Conservation (phyloP, 352 stramenopile species). For the Phytophthora palmivora region DNA sequence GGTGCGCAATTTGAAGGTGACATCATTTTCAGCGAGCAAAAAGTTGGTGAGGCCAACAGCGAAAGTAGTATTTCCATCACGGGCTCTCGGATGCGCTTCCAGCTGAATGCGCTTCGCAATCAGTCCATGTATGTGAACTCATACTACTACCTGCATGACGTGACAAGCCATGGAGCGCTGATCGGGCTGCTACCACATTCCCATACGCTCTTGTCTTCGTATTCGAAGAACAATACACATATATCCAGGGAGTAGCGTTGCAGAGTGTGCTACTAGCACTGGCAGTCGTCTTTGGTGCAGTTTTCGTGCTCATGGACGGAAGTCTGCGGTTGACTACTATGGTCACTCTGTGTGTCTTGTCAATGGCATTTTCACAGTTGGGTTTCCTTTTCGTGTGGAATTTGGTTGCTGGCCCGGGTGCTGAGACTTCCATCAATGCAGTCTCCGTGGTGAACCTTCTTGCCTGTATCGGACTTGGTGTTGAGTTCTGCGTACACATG, state of each 20-base stretch:
- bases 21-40: conserved; percentile 69
- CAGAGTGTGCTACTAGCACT: conserved; percentile 87
- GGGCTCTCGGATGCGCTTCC: conserved; percentile 87
- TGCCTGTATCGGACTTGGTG: conserved; percentile 85
- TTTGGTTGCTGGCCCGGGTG: conserved; percentile 37
- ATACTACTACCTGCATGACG: conserved; percentile 86
- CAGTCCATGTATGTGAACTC: conserved; percentile 92
- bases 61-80: conserved; percentile 48
- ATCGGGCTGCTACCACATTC: conserved; percentile 56
- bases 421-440: conserved; percentile 87
- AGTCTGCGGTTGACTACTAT: conserved; percentile 69
- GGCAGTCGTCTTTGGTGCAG: conserved; percentile 76
- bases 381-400: conserved; percentile 90
- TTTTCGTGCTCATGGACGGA: conserved; percentile 82
- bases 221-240: conserved; percentile 93
- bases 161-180: conserved; percentile 55
- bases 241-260: conserved; percentile 90
- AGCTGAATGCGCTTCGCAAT: conserved; percentile 86
- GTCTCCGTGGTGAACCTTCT: conserved; percentile 92
- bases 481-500: conserved; percentile 92
- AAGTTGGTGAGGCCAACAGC: neutral
- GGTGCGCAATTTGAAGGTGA: conserved; percentile 88
- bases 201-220: conserved; percentile 92
- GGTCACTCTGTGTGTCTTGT: conserved; percentile 81
- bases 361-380: conserved; percentile 79